These are phyloP conservation scores for Aegilops tauschii DNA, from an alignment of 176 grass and related monocot genomes.

Conservation along the genomic window DNA sequence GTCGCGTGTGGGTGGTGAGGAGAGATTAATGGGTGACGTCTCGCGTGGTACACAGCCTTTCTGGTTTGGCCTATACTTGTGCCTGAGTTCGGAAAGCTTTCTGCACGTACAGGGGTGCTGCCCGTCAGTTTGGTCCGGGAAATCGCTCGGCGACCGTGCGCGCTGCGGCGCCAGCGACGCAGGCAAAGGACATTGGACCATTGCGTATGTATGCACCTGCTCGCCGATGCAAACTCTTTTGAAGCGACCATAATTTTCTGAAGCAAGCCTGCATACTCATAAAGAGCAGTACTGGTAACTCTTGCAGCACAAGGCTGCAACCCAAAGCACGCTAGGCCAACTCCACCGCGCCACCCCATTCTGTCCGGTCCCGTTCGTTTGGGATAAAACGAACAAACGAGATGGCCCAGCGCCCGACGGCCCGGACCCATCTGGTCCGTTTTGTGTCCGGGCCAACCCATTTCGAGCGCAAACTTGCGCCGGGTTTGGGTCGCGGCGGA, in stretches of 20 bases:
- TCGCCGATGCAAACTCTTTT: background rate
- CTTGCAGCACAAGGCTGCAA: too few species aligned
- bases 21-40: background rate
- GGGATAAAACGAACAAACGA: too few species aligned
- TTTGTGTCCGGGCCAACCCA: too few species aligned
- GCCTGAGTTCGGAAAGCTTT: background rate
- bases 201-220: background rate
- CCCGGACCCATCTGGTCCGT: too few species aligned
- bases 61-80: background rate
- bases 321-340: too few species aligned
- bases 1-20: background rate
- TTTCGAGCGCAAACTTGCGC: too few species aligned
- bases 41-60: constrained; percentile 4
- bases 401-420: too few species aligned
- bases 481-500: too few species aligned
- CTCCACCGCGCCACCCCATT: too few species aligned
- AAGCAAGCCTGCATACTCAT: too few species aligned
- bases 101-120: background rate
- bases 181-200: background rate
- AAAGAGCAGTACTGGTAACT: too few species aligned
- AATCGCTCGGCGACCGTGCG: background rate
- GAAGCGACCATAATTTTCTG: background rate
- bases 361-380: too few species aligned
- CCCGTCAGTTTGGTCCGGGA: background rate
- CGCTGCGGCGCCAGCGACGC: background rate